Evolutionary conservation across 164 flowering plant genomes (phyloP).

Genomic region (Umbellularia californica): DNA sequence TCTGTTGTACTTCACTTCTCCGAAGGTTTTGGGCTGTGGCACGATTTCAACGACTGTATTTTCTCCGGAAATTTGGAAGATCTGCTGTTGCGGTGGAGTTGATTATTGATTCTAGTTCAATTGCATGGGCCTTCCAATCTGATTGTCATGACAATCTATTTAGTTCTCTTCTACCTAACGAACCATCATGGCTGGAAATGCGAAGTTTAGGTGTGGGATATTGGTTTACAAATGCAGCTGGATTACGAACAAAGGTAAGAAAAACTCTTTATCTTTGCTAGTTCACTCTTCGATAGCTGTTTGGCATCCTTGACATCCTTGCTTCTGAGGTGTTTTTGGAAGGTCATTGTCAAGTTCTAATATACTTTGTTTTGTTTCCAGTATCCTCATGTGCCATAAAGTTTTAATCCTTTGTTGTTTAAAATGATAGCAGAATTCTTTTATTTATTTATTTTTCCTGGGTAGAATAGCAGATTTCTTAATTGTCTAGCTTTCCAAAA

Average conservation of each 20-base stretch:
- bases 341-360: neutral
- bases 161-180: conserved; percentile 53
- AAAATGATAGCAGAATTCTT: too few relatives aligned
- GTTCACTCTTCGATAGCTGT: neutral
- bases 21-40: conserved; percentile 87
- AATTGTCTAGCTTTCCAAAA: too few relatives aligned
- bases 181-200: conserved; percentile 90
- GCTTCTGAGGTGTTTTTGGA: neutral
- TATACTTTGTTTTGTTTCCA: neutral
- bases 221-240: conserved; percentile 68
- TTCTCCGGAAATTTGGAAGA: conserved; percentile 48
- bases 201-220: conserved; percentile 75
- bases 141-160: conserved; percentile 81
- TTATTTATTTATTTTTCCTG: too few relatives aligned
- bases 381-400: too few relatives aligned
- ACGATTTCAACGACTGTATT: conserved; percentile 65
- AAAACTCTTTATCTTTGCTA: neutral
- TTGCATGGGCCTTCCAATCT: conserved; percentile 94
- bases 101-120: conserved; percentile 50
- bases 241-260: conserved; percentile 71
- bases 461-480: too few relatives aligned
- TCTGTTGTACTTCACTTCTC: conserved; percentile 4
- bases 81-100: conserved; percentile 45
- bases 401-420: too few relatives aligned
- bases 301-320: neutral